Base-by-base conservation (phyloP, 192 early-diverging fungal genomes). In the Ramicandelaber brevisporus region DNA sequence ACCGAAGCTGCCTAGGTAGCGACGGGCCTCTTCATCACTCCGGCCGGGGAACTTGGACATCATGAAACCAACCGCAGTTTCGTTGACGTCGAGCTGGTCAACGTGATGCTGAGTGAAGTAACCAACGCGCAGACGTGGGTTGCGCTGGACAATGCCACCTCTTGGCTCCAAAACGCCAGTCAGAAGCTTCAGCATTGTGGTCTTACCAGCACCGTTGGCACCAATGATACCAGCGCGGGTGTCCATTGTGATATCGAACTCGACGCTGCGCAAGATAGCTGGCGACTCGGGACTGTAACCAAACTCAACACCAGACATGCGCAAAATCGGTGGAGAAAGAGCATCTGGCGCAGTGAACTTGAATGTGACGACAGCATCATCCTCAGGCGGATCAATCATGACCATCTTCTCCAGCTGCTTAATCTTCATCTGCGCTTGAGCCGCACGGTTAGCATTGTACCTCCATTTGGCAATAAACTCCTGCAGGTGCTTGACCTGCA, bases 381-480 rank as follows among this genome's bases (percentile, higher is more conserved):
- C 69, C 48, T 72, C 75, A 31, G 89, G 88, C 30, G 75, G 61
- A 31, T 86, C 75, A 16, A 98, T 60, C 37, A 68, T 74, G 6
- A 87, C 87, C 18, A 98, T 55, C 44, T 98, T 98, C 48, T 98
- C 88, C 39, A 98, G 57, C 39, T 95, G 80, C 56, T 98, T 98
- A 47, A 98, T 78, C 59, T 87, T 92, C 41, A 64, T 72, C 55
- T 98, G 93, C 4, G 93, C 93, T 51, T 95, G 89, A 6, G 93
- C 77, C 19, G 78, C 83, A 22, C 83, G 65, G 37, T 92, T 98
- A 18, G 93, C 85, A 47, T 98, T 98, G 49, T 98, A 98, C 42
- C 93, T 60, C 93, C 93, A 98, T 20, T 85, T 68, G 43, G 95
- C 93, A 46, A 98, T 92, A 43, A 92, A 98, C 8, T 78, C 93